Evolutionary conservation across 2,329 filamentous ascomycete species (phyloP).

Genomic region (Plectosphaerella sp.): DNA sequence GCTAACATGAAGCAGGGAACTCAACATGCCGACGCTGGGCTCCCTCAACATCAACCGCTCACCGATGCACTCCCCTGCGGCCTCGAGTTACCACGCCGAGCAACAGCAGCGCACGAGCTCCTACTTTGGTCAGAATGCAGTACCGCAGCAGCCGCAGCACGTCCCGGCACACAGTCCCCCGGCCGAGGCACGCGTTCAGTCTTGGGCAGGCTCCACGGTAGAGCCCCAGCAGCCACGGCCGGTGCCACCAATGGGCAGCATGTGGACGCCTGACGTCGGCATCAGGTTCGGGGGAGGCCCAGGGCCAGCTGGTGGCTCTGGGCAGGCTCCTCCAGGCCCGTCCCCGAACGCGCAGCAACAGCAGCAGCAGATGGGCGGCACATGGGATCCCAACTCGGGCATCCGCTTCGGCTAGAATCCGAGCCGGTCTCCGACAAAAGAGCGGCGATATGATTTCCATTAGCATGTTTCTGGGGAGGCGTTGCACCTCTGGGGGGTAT

Average conservation of each 20-base stretch:
- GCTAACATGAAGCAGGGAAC: conserved; percentile 30
- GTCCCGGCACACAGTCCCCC: conserved; percentile 16
- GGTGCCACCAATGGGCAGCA: conserved; percentile 38
- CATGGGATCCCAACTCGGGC: conserved; percentile 56
- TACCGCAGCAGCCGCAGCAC: conserved; percentile 2
- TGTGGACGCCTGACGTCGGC: conserved; percentile 78
- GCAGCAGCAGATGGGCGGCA: conserved; percentile 28
- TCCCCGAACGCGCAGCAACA: conserved; percentile 13
- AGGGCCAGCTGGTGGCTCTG: conserved; percentile 13
- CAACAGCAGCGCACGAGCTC: conserved; percentile 10
- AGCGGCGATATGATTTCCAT: background rate
- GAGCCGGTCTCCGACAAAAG: background rate
- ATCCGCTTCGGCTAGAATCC: conserved; percentile 46
- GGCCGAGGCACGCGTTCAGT: conserved; percentile 51
- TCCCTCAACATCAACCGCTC: conserved; percentile 33
- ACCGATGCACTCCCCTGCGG: conserved; percentile 17
- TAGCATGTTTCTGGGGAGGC: background rate
- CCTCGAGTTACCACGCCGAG: conserved; percentile 9
- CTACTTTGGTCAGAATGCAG: conserved; percentile 10
- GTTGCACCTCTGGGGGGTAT: background rate
- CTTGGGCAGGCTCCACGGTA: conserved; percentile 49
- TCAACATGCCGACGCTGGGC: conserved; percentile 46
- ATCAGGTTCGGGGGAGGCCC: conserved; percentile 65
- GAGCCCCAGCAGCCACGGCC: conserved; percentile 53
- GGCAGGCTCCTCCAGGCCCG: conserved; percentile 17